Evolutionary conservation across 1,139 yeast species (phyloP).

Genomic region (Protomyces inundatus): DNA sequence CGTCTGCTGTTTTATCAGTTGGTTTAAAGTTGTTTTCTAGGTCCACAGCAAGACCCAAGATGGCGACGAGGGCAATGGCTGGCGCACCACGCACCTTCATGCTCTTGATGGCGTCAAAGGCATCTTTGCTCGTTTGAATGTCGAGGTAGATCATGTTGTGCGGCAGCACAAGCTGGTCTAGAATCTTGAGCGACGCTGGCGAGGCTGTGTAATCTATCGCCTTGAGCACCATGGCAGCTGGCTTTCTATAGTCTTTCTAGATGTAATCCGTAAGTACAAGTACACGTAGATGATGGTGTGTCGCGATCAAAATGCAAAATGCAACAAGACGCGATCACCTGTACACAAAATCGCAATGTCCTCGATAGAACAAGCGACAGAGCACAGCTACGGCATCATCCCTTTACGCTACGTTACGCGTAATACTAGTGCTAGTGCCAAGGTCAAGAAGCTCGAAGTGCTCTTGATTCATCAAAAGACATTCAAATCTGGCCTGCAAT

Average conservation of each 20-base stretch:
- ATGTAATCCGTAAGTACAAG: background rate
- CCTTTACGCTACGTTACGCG: background rate
- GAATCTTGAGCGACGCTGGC: conserved; percentile 47
- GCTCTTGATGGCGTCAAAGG: conserved; percentile 68
- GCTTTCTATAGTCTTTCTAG: no score
- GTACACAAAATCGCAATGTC: background rate
- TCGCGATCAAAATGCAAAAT: no score
- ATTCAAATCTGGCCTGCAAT: background rate
- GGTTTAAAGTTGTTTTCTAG: conserved; percentile 35
- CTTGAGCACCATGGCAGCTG: conserved; percentile 20
- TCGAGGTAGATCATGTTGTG: conserved; percentile 65
- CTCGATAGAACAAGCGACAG: background rate
- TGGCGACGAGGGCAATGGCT: conserved; percentile 93
- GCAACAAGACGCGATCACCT: background rate
- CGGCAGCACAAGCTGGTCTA: conserved; percentile 81
- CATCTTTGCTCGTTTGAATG: conserved; percentile 61
- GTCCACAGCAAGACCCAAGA: conserved; percentile 76
- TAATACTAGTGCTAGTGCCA: background rate
- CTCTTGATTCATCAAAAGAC: background rate
- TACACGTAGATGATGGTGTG: background rate
- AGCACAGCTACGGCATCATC: background rate
- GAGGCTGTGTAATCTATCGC: conserved; percentile 33
- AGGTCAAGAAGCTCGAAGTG: background rate
- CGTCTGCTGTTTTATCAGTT: conserved; percentile 19
- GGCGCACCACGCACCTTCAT: conserved; percentile 99